Conservation (phyloP, 495 filamentous ascomycete species). For the Penicillium lividum region DNA sequence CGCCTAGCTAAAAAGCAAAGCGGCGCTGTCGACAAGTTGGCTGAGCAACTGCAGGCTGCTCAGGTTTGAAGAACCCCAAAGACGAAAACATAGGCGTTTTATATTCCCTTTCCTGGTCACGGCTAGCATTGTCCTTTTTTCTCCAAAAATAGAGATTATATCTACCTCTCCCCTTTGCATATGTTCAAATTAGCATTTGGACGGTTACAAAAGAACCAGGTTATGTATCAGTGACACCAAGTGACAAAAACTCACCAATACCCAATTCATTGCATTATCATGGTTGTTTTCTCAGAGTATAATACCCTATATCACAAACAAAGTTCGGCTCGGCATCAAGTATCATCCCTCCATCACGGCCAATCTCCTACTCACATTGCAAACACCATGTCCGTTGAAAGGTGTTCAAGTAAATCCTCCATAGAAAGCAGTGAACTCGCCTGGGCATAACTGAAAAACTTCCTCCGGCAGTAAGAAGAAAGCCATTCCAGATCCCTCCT, state of each 20-base stretch:
- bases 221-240: neutral
- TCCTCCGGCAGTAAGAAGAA: neutral
- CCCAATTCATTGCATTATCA: slow-evolving; percentile 18
- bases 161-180: neutral
- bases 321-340: neutral
- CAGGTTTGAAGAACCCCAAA: slow-evolving; percentile 22
- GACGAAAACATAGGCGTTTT: slow-evolving; percentile 19
- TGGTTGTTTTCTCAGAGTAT: neutral
- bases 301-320: neutral
- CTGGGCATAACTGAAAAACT: neutral
- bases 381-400: neutral
- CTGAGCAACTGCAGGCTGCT: slow-evolving; percentile 28
- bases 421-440: neutral
- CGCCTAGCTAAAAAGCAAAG: slow-evolving; percentile 28
- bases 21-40: slow-evolving; percentile 20
- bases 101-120: slow-evolving; percentile 4
- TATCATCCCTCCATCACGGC: too few species aligned
- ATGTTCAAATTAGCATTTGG: neutral
- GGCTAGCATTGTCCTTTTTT: slow-evolving; percentile 2
- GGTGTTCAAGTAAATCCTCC: neutral
- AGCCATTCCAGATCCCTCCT: neutral
- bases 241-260: slow-evolving; percentile 12
- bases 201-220: neutral
- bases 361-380: neutral
- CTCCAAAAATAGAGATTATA: slow-evolving; percentile 2